Evolutionary conservation across 768 basidiomycete genomes (phyloP).

Genomic region (Phallus indusiatus): DNA sequence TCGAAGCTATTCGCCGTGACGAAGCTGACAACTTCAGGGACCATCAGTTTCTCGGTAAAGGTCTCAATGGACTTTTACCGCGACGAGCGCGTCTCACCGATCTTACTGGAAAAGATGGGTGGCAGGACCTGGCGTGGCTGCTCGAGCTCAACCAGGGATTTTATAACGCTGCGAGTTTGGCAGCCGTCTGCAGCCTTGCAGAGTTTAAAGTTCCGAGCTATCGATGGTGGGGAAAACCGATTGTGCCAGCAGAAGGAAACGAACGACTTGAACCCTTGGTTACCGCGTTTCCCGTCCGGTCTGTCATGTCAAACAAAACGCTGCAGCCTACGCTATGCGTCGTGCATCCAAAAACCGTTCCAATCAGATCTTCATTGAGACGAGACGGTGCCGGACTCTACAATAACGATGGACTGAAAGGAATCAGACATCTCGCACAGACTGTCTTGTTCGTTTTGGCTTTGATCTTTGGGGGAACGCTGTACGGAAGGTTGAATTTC

Average conservation of each 20-base stretch:
- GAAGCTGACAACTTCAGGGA: conserved; percentile 11
- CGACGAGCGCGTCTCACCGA: conserved; percentile 14
- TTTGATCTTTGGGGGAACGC: not conserved
- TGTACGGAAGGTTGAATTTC: not conserved
- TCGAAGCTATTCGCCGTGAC: conserved; percentile 17
- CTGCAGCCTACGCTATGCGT: conserved; percentile 10
- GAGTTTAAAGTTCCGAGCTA: conserved; percentile 3
- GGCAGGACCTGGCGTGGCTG: conserved; percentile 21
- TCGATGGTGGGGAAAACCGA: conserved; percentile 18
- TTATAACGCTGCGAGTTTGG: conserved; percentile 19
- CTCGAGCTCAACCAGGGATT: conserved; percentile 21
- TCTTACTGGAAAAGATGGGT: conserved; percentile 15
- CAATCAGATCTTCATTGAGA: not conserved
- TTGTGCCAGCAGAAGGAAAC: conserved; percentile 14
- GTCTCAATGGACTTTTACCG: conserved; percentile 20
- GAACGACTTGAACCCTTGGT: conserved; percentile 18
- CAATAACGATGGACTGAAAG: conserved; percentile 10
- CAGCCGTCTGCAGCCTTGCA: conserved; percentile 15
- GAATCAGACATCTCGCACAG: conserved; percentile 1
- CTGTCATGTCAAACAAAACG: conserved; percentile 9
- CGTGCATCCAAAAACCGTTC: conserved; percentile 6
- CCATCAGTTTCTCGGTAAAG: conserved; percentile 16
- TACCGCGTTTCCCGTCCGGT: conserved; percentile 13
- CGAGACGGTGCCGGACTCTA: conserved; percentile 11
- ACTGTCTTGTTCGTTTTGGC: not conserved